phyloP scores from a whole-genome alignment of 768 basidiomycete genomes.

The Tulasnella sp. region DNA sequence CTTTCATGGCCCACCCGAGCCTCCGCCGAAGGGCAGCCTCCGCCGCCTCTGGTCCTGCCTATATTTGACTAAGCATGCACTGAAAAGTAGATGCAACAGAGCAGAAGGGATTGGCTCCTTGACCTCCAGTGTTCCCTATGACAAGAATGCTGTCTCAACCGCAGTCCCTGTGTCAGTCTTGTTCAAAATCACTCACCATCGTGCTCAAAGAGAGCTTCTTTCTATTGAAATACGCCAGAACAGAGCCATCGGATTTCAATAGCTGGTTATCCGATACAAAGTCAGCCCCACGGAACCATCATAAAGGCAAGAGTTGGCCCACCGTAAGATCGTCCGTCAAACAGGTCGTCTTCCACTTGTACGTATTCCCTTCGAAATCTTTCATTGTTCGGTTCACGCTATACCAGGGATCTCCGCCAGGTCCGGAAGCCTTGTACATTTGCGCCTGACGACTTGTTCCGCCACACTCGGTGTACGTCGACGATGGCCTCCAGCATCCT shows the following conservation, averaged over 20 bases:
- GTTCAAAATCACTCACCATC: neutral
- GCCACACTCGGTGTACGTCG: neutral
- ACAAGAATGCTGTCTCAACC: neutral
- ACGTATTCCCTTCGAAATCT: neutral
- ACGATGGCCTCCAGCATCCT: no score
- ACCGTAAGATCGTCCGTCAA: neutral
- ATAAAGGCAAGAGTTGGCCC: neutral
- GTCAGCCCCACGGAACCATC: neutral
- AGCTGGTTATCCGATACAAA: neutral
- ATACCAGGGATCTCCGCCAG: neutral
- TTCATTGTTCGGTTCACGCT: neutral
- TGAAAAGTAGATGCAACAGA: neutral
- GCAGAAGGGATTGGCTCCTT: neutral
- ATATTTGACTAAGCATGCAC: neutral
- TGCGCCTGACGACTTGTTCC: neutral
- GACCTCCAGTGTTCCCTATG: neutral
- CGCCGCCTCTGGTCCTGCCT: neutral
- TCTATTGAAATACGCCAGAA: no score
- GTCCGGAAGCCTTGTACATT: neutral
- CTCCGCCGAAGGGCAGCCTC: neutral
- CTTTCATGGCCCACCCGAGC: neutral
- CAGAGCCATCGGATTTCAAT: neutral
- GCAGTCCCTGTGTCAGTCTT: neutral
- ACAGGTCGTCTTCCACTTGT: neutral
- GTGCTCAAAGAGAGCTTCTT: neutral